Evolutionary conservation across 2,329 filamentous ascomycete genomes (phyloP), one percentile per base, ranked within the genome.

Genomic region (Dothidotthia symphoricarpi): DNA sequence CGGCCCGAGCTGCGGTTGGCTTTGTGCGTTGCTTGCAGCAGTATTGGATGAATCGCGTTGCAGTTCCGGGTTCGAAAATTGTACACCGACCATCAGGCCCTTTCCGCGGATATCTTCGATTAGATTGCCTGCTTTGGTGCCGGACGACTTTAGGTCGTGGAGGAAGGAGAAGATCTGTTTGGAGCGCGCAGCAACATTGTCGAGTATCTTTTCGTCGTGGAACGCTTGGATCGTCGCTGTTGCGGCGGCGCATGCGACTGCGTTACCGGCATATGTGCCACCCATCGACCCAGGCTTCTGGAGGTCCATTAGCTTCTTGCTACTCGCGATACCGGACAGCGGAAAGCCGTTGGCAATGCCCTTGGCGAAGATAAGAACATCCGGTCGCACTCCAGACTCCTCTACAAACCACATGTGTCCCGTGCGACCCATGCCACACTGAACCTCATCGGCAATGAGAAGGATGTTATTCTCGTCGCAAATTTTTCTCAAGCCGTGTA

Each of bases 401-500:
- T 73, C 66, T 10, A 70, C 51, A 5, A 68, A 69, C 40, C 70
- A 72, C 63, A 71, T 69, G 28, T 67, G 65, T 14, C 69, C 70
- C 2, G 69, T 72, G 19, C 69, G 61, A 2, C 69, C 70, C 47
- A 68, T 70, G 7, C 69, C 70, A 19, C 55, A 68, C 36, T 72
- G 69, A 2, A 72, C 70, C 39, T 73, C 70, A 37, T 73, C 70
- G 10, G 51, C 50, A 3, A 72, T 67, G 5, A 73, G 57, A 2
- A 73, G 63, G 31, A 72, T 70, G 27, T 64, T 63, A 54, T 72
- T 56, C 45, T 69, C 66, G 38, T 71, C 67, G 40, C 70, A 72
- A 14, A 71, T 66, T 39, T 69, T 59, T 3, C 69, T 56, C 9
- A 72, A 50, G 8, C 59, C 61, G 2, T 60, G 51, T 5, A 72